These are phyloP conservation scores for Pyrenochaeta sp. DNA, from an alignment of 2,329 filamentous ascomycete species.

Conservation along the genomic window DNA sequence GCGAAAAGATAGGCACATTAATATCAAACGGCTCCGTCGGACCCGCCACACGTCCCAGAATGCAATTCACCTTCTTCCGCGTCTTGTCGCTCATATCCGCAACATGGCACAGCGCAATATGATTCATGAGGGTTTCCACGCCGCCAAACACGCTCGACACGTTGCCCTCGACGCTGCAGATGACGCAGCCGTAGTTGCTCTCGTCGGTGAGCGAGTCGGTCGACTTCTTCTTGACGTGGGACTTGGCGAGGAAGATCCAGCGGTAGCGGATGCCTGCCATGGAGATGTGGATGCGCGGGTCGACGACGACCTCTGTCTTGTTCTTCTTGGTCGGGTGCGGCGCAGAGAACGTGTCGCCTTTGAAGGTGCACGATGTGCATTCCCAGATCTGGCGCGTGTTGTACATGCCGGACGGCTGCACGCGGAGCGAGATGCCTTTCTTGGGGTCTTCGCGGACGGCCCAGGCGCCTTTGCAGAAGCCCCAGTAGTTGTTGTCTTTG, in stretches of 20 bases:
- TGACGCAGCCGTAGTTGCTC: constrained; percentile 45
- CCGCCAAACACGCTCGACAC: constrained; percentile 46
- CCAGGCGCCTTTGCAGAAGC: constrained; percentile 53
- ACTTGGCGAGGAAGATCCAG: constrained; percentile 51
- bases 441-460: constrained; percentile 41
- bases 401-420: constrained; percentile 46
- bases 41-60: constrained; percentile 45
- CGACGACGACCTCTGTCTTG: constrained; percentile 38
- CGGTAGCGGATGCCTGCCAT: constrained; percentile 42
- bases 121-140: constrained; percentile 50
- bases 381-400: constrained; percentile 43
- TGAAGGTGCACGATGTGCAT: constrained; percentile 45
- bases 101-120: constrained; percentile 47
- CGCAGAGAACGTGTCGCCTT: constrained; percentile 33
- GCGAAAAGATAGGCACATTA: constrained; percentile 38
- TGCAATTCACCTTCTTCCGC: constrained; percentile 41
- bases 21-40: constrained; percentile 47
- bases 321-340: constrained; percentile 33
- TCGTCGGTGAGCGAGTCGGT: constrained; percentile 17
- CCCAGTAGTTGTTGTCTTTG: constrained; percentile 52
- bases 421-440: constrained; percentile 41
- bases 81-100: constrained; percentile 35
- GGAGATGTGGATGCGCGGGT: constrained; percentile 34
- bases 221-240: constrained; percentile 33
- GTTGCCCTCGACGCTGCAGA: constrained; percentile 43